Base-by-base conservation (phyloP, 2,329 filamentous ascomycete species). In the Graphiopsis chlorocephala region DNA sequence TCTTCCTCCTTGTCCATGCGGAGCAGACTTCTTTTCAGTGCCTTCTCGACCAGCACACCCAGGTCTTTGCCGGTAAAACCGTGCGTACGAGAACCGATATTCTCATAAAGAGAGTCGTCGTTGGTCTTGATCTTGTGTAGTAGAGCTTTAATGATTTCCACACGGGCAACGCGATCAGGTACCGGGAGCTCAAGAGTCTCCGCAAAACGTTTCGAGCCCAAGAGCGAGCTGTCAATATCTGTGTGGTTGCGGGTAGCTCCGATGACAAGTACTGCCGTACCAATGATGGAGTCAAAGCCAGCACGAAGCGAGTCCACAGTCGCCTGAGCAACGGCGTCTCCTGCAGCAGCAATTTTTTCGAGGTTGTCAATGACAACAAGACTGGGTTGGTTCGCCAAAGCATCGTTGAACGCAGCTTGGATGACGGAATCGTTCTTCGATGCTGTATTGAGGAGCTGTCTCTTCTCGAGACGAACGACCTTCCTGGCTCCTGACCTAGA, bases 51-150 rank as follows among this genome's bases (percentile, higher is more conserved):
- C 0, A 97, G 81, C 15, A 83, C 84, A n/a, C 82, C 80, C 1
- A 97, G 81, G 74, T 97, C 93, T 1, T 85, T 84, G 4, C 90
- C 90, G 33, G 92, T 96, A 76, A 92, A 97, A 4, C 93, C 94
- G 72, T 97, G 93, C 0, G 93, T 96, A 64, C 87, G 86, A 67
- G 90, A 86, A 48, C 89, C 89, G 50, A 96, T 4, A 12, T 79
- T 20, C 83, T 79, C 4, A 83, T 78, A 20, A 92, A 78, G 11
- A 87, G 79, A 17, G 20, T 53, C 48, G 3, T 88, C 82, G 15
- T 70, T 66, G 28, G 67, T 10, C 80, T 82, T n/a, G 74, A 79
- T 53, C 86, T 79, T 29, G 75, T 79, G 15, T 79, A 80, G 65
- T 73, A 90, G 80, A 7, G 85, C 86, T 31, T 86, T 83, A 25